Percentiles rank a stretch among this genome's conserved stretches.
Conservation (phyloP, 768 basidiomycete species). For the Boletus barrowsii region DNA sequence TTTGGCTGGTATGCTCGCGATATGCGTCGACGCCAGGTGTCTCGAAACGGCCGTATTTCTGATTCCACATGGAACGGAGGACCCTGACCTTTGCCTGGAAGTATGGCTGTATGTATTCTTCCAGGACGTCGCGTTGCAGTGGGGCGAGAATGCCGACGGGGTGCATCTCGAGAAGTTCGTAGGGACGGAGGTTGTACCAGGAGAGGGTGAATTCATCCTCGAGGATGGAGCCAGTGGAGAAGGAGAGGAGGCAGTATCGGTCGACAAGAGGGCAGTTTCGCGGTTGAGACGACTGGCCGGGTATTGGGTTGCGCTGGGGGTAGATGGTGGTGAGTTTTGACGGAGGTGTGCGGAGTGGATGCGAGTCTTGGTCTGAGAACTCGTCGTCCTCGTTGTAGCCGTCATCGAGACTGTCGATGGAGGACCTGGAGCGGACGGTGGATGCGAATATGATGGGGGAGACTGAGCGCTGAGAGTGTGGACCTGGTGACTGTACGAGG, state of each 20-base stretch:
- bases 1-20: background rate
- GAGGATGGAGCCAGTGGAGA: conserved; percentile 66
- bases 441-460: conserved; percentile 70
- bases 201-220: conserved; percentile 59
- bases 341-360: background rate
- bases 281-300: conserved; percentile 11
- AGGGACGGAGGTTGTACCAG: conserved; percentile 58
- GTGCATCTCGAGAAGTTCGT: conserved; percentile 73
- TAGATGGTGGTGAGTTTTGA: background rate
- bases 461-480: conserved; percentile 41
- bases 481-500: conserved; percentile 31
- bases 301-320: conserved; percentile 7
- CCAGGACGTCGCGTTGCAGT: conserved; percentile 40
- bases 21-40: conserved; percentile 10
- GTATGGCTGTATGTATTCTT: conserved; percentile 54
- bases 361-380: conserved; percentile 27
- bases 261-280: conserved; percentile 23
- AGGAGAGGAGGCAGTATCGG: conserved; percentile 56
- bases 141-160: conserved; percentile 37
- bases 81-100: conserved; percentile 54
- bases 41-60: conserved; percentile 29
- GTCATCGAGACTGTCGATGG: conserved; percentile 25
- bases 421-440: conserved; percentile 9
- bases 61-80: conserved; percentile 43
- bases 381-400: conserved; percentile 35